Base-by-base conservation (phyloP, 306 rosid genomes). In the Glycyrrhiza uralensis region DNA sequence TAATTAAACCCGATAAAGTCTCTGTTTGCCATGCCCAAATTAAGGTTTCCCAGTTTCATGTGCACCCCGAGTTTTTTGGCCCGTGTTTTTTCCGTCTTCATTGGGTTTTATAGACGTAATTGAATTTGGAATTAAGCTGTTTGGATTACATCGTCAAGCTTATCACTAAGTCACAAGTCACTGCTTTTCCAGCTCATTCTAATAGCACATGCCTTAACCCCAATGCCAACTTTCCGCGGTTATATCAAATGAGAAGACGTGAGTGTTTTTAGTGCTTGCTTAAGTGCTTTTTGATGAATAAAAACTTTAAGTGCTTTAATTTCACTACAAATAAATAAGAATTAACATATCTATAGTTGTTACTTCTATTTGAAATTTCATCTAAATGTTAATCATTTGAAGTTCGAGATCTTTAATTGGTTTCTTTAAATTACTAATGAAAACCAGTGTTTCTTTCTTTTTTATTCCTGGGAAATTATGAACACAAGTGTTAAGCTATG, bases 1-100 rank as follows among this genome's bases (percentile, higher is more conserved):
- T 57, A 69, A 76, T 82, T 52, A 68, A 79, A 36, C 62, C 64
- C 52, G 0, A 46, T 35, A 90, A 88, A 84, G 92, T 15, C 20
- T 47, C 29, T 70, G 63, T 63, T 64, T 78, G 23, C 35, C 19
- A 33, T 82, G 67, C 86, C 84, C 50, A 79, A 72, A 58, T 68
- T 67, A 70, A 54, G 82, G n/a, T 65, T 71, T 33, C 26, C 24
- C 41, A 41, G 3, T 52, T 67, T 46, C 80, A 57, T 41, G 45
- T 69, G 71, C 45, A 28, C 67, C 15, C 17, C 9, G 2, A 69
- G 29, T 49, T 69, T 49, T 69, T 22, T 67, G 71, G 71, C 9
- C 12, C 20, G 24, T 69, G 52, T 2, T 23, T 76, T 60, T 69
- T 33, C 62, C 41, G 7, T 38, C 17, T 62, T 32, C 59, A 61